Base-by-base conservation (phyloP, 2,329 filamentous ascomycete species). In the Colletotrichum siamense region DNA sequence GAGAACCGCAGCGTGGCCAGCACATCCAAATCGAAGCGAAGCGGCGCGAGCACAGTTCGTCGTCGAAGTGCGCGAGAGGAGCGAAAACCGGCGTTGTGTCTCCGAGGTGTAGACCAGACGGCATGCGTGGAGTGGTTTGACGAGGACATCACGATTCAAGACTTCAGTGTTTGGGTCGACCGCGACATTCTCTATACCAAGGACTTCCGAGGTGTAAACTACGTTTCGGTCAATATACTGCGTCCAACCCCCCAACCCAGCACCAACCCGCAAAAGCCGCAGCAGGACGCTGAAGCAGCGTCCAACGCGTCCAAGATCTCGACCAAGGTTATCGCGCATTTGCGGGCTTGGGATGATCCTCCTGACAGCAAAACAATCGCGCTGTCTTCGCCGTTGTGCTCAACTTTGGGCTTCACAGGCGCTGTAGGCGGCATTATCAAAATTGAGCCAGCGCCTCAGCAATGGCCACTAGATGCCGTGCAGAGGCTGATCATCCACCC, bases 371-470 rank as follows among this genome's bases (percentile, higher is more conserved):
- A 94, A 78, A 94, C 96, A 77, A 91, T 92, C 65, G 95, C 95
- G 2, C 87, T 99, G 28, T 99, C 97, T 2, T 91, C 93, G 0
- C 86, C 93, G 5, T 87, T 99, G 8, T 98, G 95, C 83, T 91
- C 91, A 34, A 91, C 94, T 1, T 88, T 99, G 26, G 93, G 93
- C 4, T 92, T 91, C 69, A 87, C 91, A 52, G 93, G 92, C 3
- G 90, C 98, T 68, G 94, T 98, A 12, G 97, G 97, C 15, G 95
- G 96, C 1, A 92, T 99, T 57, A 91, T 98, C 72, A 95, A 96
- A 77, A 89, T 99, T 34, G 96, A 99, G 82, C 93, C 95, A 12
- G 96, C 96, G 1, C 92, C 95, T 16, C 87, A 90, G 55, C 94
- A 94, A 69, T 86, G 95, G n/a, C 88, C 93, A 8, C 92, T 92